Conservation (phyloP, 192 early-diverging fungal genomes). For the Coemansia sp. region DNA sequence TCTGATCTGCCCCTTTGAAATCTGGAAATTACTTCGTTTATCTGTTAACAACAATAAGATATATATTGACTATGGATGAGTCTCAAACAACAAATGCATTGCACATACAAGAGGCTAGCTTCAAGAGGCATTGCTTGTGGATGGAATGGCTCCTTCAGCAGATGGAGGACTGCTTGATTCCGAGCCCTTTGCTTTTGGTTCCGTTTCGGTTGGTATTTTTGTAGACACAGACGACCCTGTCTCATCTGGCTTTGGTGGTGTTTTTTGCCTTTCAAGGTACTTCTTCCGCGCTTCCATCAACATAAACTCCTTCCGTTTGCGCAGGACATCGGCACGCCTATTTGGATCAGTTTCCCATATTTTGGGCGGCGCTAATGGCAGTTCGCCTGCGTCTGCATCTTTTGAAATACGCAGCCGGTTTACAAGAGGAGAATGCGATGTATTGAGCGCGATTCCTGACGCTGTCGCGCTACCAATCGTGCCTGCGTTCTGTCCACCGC, state of each 20-base stretch:
- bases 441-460: slow-evolving; percentile 32
- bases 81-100: neutral
- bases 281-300: slow-evolving; percentile 48
- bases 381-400: slow-evolving; percentile 12
- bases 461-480: slow-evolving; percentile 7
- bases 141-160: neutral
- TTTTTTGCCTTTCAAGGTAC: slow-evolving; percentile 34
- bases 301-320: slow-evolving; percentile 51
- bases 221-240: neutral
- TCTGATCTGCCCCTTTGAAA: neutral
- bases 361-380: slow-evolving; percentile 38
- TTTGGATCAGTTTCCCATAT: slow-evolving; percentile 43
- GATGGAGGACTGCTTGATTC: neutral
- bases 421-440: slow-evolving; percentile 43
- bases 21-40: no score
- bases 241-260: neutral
- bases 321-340: slow-evolving; percentile 35
- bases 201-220: neutral
- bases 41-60: neutral
- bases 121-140: neutral
- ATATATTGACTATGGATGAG: neutral
- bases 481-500: slow-evolving; percentile 4
- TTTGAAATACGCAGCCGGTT: slow-evolving; percentile 33
- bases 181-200: neutral
- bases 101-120: neutral